Conservation (phyloP, 192 early-diverging fungal genomes). For the Coemansia sp. region DNA sequence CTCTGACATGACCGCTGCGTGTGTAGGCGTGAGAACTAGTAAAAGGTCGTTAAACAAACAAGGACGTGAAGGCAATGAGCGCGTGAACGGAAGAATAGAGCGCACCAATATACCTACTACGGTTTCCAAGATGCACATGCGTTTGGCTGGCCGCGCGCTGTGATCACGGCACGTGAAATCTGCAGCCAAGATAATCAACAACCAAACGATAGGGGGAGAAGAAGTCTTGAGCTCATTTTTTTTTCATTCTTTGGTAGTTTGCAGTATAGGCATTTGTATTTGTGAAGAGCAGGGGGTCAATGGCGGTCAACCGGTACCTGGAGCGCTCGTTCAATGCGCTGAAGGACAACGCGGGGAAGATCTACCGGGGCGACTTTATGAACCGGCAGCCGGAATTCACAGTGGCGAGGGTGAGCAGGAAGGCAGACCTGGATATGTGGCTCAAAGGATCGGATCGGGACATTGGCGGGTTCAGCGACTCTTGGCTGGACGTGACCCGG, state of each 20-base stretch:
- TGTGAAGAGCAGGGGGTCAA: neutral
- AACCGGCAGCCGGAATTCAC: slow-evolving; percentile 66
- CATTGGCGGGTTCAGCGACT: slow-evolving; percentile 79
- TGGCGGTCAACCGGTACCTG: slow-evolving; percentile 17
- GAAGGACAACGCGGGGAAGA: slow-evolving; percentile 17
- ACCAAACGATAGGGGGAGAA: neutral
- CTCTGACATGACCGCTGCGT: slow-evolving; percentile 3
- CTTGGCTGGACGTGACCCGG: slow-evolving; percentile 67
- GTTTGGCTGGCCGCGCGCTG: too few species aligned
- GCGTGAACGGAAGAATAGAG: neutral
- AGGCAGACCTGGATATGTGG: slow-evolving; percentile 68
- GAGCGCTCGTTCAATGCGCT: slow-evolving; percentile 29
- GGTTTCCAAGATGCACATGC: too few species aligned
- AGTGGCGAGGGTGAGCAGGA: slow-evolving; percentile 59
- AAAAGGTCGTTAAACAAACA: neutral
- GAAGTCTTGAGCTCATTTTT: neutral
- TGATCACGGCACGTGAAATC: too few species aligned
- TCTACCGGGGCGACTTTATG: slow-evolving; percentile 36
- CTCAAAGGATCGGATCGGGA: slow-evolving; percentile 84
- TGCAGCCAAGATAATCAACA: slow-evolving; percentile 3
- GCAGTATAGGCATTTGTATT: neutral
- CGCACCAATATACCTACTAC: slow-evolving; percentile 3
- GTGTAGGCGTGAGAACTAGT: neutral
- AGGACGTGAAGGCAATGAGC: too few species aligned
- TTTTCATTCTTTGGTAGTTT: neutral